phyloP scores from a whole-genome alignment of 306 rosid species.

The Cicer chorassanicum region DNA sequence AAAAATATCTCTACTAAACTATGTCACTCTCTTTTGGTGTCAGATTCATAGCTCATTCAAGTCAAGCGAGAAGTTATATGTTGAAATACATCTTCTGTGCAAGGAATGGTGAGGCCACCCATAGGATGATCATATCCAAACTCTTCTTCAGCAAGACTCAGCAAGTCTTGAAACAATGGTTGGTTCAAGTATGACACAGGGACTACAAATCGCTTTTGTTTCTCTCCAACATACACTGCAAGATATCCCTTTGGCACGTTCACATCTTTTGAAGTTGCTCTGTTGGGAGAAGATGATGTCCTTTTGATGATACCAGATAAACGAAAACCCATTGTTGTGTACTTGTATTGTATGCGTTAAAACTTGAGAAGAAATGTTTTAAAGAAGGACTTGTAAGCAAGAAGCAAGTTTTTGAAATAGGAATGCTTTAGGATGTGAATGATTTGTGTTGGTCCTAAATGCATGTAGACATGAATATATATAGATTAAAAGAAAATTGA shows the following conservation, averaged over 20 bases:
- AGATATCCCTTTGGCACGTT: conserved; percentile 2
- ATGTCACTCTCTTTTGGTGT: background rate
- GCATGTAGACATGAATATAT: background rate
- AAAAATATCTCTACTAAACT: background rate
- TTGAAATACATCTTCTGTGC: conserved; percentile 32
- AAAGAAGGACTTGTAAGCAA: background rate
- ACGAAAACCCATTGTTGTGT: conserved; percentile 42
- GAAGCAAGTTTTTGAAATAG: background rate
- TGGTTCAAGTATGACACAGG: background rate
- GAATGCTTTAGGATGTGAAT: conserved; percentile 20
- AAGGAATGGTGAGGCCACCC: conserved; percentile 58
- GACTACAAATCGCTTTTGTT: background rate
- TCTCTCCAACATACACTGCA: conserved; percentile 32
- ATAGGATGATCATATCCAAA: conserved; percentile 43
- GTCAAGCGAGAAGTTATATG: conserved; percentile 27
- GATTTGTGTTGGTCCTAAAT: conserved; percentile 38
- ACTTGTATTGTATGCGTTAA: background rate
- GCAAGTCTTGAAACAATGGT: conserved; percentile 3
- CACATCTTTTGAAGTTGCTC: conserved; percentile 23
- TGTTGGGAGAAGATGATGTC: background rate
- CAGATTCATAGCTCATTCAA: background rate
- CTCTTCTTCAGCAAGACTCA: conserved; percentile 19
- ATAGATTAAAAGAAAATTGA: background rate
- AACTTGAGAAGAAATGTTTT: conserved; percentile 10
- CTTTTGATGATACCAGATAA: conserved; percentile 5